A percentile compares a stretch with the other conserved stretches of the same genome.
These are phyloP conservation scores for Mycogone perniciosa DNA, from an alignment of 2,329 filamentous ascomycete genomes.

Conservation along the genomic window DNA sequence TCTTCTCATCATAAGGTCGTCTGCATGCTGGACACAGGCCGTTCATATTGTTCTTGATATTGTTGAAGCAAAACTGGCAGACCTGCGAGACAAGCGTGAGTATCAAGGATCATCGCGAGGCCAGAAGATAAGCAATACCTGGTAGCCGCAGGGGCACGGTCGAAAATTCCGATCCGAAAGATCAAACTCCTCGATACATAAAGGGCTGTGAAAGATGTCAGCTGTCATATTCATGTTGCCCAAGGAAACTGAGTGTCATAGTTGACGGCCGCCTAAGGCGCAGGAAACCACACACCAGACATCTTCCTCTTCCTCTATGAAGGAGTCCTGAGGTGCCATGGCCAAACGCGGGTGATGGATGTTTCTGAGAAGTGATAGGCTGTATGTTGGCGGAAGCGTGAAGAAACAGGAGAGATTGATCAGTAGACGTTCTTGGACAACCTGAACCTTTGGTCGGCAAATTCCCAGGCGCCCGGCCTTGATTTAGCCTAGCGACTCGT, in stretches of 20 bases:
- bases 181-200: conserved; percentile 98
- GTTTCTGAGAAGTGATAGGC: conserved; percentile 10
- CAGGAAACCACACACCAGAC: conserved; percentile 48
- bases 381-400: conserved; percentile 15
- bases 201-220: conserved; percentile 57
- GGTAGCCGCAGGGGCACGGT: conserved; percentile 95
- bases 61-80: conserved; percentile 99
- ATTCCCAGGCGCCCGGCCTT: conserved; percentile 5
- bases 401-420: conserved; percentile 19
- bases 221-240: conserved; percentile 14
- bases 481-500: background rate
- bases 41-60: conserved; percentile 97
- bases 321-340: conserved; percentile 64
- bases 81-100: conserved; percentile 50
- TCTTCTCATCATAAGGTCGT: conserved; percentile 91
- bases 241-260: conserved; percentile 18
- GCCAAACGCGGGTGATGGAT: conserved; percentile 14
- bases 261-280: conserved; percentile 6
- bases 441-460: conserved; percentile 15
- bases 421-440: conserved; percentile 11
- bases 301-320: conserved; percentile 67
- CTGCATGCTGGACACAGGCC: conserved; percentile 96
- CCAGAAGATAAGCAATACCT: conserved; percentile 53
- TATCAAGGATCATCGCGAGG: background rate
- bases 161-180: conserved; percentile 94